phyloP scores from a whole-genome alignment of 306 rosid genomes.

The Elaeagnus macrophylla region DNA sequence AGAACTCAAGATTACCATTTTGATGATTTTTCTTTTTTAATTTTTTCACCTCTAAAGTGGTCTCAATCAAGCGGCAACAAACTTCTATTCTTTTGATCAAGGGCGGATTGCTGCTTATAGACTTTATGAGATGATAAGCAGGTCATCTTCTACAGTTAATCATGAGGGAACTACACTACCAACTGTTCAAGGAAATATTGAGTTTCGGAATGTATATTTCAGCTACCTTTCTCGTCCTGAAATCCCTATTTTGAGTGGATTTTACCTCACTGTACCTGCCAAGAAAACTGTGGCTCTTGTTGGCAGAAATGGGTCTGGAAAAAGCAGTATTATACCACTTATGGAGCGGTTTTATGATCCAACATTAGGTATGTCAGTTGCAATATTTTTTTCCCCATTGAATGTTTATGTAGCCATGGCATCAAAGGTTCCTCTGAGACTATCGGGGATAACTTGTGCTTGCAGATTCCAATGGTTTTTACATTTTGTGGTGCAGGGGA shows the following conservation, averaged over 20 bases:
- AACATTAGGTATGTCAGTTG: conserved; percentile 58
- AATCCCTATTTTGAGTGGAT: conserved; percentile 97
- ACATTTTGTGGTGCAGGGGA: conserved; percentile 72
- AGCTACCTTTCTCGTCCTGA: conserved; percentile 99
- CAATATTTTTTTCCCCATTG: neutral
- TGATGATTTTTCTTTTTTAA: conserved; percentile 14
- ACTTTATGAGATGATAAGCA: conserved; percentile 97
- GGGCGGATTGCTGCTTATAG: conserved; percentile 99
- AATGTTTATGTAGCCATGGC: neutral
- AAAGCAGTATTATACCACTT: conserved; percentile 97
- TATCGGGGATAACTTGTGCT: conserved; percentile 9
- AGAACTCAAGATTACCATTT: conserved; percentile 13
- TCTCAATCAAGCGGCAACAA: conserved; percentile 96
- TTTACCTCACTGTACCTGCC: conserved; percentile 96
- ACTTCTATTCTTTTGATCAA: conserved; percentile 98
- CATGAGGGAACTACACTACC: conserved; percentile 66
- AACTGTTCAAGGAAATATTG: conserved; percentile 88
- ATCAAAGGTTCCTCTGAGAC: conserved; percentile 8
- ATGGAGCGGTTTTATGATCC: conserved; percentile 99
- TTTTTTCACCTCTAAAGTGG: conserved; percentile 44
- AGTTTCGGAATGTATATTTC: conserved; percentile 95
- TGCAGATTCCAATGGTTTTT: conserved; percentile 15
- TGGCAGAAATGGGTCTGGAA: conserved; percentile 98
- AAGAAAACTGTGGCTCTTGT: conserved; percentile 99
- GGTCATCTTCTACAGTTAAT: conserved; percentile 78